phyloP scores from a whole-genome alignment of 2,329 filamentous ascomycete genomes.

The Apiospora pterosperma region DNA sequence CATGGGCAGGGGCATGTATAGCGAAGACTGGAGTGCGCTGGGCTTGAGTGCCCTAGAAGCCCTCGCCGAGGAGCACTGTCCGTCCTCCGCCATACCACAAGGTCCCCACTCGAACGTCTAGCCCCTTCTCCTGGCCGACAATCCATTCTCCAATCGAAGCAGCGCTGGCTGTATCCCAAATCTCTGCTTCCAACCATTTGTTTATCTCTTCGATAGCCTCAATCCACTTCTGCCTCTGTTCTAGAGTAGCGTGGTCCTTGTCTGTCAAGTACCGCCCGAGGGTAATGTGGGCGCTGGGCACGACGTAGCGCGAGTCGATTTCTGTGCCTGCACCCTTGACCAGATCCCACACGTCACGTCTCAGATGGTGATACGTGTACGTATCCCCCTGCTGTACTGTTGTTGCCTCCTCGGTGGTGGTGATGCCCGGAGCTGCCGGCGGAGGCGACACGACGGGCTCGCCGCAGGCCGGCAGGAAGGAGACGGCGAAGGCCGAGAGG shows the following conservation, averaged over 20 bases:
- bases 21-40: not conserved
- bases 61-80: constrained; percentile 61
- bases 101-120: constrained; percentile 71
- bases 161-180: constrained; percentile 57
- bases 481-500: constrained; percentile 78
- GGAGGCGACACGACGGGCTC: constrained; percentile 45
- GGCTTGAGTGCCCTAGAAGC: constrained; percentile 42
- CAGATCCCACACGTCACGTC: constrained; percentile 69
- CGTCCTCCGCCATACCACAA: constrained; percentile 88
- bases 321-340: constrained; percentile 60
- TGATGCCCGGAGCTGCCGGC: constrained; percentile 30
- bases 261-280: constrained; percentile 75
- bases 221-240: constrained; percentile 63
- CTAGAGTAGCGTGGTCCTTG: constrained; percentile 57
- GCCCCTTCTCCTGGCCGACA: constrained; percentile 79
- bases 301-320: constrained; percentile 77
- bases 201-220: constrained; percentile 74
- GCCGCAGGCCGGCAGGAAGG: constrained; percentile 76
- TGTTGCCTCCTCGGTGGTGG: constrained; percentile 26
- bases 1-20: not conserved
- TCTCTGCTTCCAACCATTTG: constrained; percentile 64
- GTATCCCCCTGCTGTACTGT: constrained; percentile 49
- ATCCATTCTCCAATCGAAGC: constrained; percentile 69
- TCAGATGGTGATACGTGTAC: constrained; percentile 89
- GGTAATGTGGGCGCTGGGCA: constrained; percentile 87